A percentile compares a stretch with the other conserved stretches of the same genome.
Evolutionary conservation across 2,329 filamentous ascomycete genomes (phyloP).

Genomic region (Alternaria gaisen): DNA sequence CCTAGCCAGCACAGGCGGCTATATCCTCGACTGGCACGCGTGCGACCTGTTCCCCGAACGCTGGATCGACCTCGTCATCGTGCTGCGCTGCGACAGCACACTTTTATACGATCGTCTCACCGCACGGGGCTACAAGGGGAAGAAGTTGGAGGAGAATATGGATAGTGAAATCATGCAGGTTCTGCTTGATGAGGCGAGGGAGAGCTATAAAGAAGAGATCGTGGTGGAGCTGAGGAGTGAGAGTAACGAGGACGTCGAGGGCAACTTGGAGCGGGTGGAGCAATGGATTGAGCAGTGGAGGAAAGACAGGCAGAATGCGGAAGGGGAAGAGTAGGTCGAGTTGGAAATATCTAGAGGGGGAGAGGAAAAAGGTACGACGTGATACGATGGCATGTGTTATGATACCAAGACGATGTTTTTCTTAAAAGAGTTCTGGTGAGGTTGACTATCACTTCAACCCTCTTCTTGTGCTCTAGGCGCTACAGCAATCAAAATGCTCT

Average conservation of each 20-base stretch:
- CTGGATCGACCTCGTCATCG: conserved; percentile 95
- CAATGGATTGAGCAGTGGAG: conserved; percentile 86
- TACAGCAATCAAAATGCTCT: background rate
- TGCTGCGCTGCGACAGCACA: conserved; percentile 81
- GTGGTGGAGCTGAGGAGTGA: conserved; percentile 90
- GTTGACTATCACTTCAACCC: background rate
- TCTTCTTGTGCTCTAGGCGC: background rate
- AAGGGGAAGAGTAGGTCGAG: conserved; percentile 26
- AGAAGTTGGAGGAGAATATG: conserved; percentile 93
- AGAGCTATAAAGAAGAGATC: conserved; percentile 85
- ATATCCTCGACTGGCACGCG: conserved; percentile 96
- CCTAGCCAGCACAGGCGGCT: conserved; percentile 72
- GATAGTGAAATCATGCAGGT: conserved; percentile 99
- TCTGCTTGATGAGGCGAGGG: conserved; percentile 85
- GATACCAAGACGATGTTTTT: conserved; percentile 11
- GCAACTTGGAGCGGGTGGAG: conserved; percentile 84
- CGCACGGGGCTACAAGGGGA: conserved; percentile 79
- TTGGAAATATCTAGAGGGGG: background rate
- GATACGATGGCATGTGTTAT: background rate
- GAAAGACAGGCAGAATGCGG: conserved; percentile 62
- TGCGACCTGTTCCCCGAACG: conserved; percentile 93
- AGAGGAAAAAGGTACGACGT: background rate
- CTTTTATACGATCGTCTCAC: conserved; percentile 85
- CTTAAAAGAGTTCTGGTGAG: background rate
- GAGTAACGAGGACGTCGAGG: conserved; percentile 85